Conservation (phyloP, 1,284 basidiomycete genomes). For the Cryptococcus sp. region DNA sequence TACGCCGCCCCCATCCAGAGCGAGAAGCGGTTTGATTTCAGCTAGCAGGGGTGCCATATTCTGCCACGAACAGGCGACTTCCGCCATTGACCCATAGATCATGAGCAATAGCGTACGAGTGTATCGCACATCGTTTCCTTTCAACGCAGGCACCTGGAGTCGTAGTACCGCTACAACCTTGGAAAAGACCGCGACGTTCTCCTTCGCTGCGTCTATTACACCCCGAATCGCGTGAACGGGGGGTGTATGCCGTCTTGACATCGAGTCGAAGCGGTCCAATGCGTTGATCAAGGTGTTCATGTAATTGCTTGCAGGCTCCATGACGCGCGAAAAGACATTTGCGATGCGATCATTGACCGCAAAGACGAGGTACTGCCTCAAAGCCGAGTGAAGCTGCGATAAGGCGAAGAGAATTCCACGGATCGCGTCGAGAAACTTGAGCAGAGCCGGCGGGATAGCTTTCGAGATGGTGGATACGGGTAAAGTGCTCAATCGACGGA, state of each 20-base stretch:
- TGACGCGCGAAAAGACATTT: slow-evolving; percentile 75
- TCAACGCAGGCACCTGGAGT: slow-evolving; percentile 69
- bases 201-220: slow-evolving; percentile 80
- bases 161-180: slow-evolving; percentile 82
- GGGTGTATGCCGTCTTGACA: slow-evolving; percentile 67
- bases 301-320: slow-evolving; percentile 79
- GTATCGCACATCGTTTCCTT: slow-evolving; percentile 77
- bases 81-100: slow-evolving; percentile 86
- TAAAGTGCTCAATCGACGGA: slow-evolving; percentile 76
- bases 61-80: slow-evolving; percentile 85
- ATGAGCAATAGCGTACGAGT: slow-evolving; percentile 83
- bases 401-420: slow-evolving; percentile 90
- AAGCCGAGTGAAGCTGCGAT: slow-evolving; percentile 85
- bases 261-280: slow-evolving; percentile 88
- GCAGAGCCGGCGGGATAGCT: slow-evolving; percentile 71
- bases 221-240: slow-evolving; percentile 69
- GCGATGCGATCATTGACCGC: slow-evolving; percentile 84
- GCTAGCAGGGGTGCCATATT: slow-evolving; percentile 73
- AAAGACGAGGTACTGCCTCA: slow-evolving; percentile 86
- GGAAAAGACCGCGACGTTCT: slow-evolving; percentile 81
- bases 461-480: slow-evolving; percentile 68
- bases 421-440: slow-evolving; percentile 79
- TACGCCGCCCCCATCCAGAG: slow-evolving; percentile 54
- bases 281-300: slow-evolving; percentile 84
- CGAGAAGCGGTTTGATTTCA: slow-evolving; percentile 68